Evolutionary conservation across 2,329 filamentous ascomycete genomes (phyloP), one percentile per base, ranked within the genome.

Genomic region (Capronia epimyces): DNA sequence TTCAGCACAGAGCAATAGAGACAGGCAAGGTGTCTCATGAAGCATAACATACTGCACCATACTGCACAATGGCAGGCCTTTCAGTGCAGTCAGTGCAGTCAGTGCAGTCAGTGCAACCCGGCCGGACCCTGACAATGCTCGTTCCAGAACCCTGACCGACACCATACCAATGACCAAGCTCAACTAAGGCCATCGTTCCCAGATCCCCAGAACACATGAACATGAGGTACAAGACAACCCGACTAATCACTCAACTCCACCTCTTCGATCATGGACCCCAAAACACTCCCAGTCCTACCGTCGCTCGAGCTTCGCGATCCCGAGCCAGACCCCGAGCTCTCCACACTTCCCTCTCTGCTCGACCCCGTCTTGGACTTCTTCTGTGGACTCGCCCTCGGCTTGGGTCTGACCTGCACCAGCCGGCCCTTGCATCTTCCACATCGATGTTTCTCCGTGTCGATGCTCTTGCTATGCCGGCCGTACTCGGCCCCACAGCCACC

Each of bases 391-490:
- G 69, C 71, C 36, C 86, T 74, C 0, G 89, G 89, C 32, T 78
- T 78, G 0, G 91, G 91, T 66, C 87, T 89, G 7, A 83, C 83
- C 75, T 97, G 93, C 61, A 81, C 72, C 57, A 98, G 69, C 0
- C 68, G 67, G 3, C 79, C 75, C 63, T 82, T 85, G 66, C 91
- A 97, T n/a, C 66, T 71, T 1, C 89, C 89, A 66, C 91, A 97
- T 1, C 80, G 78, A 61, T 89, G 83, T 42, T 80, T 78, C 24
- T 65, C 65, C 0, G 84, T 77, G 66, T 96, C 82, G 59, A 97
- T 87, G 64, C 87, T 93, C 69, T 85, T 88, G 13, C 84, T 89
- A 67, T 97, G 91, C 3, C 91, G 76, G 64, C 89, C 87, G 66
- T 86, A 94, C 65, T 87, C 83, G 25, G 78, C 70, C 0, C 73